A percentile compares a stretch with the other conserved stretches of the same genome.
Evolutionary conservation across 140 eudicot genomes (phyloP).

Genomic region (Flaveria floridana): DNA sequence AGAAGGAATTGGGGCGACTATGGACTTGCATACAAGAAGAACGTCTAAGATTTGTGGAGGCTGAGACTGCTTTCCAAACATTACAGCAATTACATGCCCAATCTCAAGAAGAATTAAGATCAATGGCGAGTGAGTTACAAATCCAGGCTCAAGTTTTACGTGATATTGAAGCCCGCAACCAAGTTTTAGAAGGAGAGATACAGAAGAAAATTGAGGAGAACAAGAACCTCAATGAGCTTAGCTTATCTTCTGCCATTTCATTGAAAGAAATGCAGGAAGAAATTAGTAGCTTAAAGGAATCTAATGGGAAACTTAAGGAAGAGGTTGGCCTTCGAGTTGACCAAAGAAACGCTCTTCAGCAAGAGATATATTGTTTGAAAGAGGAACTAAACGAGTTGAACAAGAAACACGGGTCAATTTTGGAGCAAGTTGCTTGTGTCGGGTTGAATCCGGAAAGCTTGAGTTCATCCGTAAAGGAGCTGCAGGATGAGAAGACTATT

Average conservation of each 20-base stretch:
- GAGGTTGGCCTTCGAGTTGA: slow-evolving; percentile 79
- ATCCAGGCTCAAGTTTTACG: slow-evolving; percentile 47
- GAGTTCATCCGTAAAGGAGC: slow-evolving; percentile 54
- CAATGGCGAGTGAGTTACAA: slow-evolving; percentile 66
- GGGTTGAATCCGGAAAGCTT: slow-evolving; percentile 60
- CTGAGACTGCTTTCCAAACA: slow-evolving; percentile 84
- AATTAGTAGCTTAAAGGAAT: slow-evolving; percentile 50
- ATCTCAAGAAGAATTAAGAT: slow-evolving; percentile 78
- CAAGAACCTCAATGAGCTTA: slow-evolving; percentile 53
- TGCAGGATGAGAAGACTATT: slow-evolving; percentile 55
- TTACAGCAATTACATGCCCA: slow-evolving; percentile 70
- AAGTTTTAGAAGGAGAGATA: slow-evolving; percentile 54
- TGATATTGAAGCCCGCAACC: slow-evolving; percentile 51
- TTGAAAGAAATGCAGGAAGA: slow-evolving; percentile 57
- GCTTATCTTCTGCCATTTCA: slow-evolving; percentile 51
- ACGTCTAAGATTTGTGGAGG: slow-evolving; percentile 79
- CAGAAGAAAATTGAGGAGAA: slow-evolving; percentile 63
- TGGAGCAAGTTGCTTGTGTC: slow-evolving; percentile 63
- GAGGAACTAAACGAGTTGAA: slow-evolving; percentile 68
- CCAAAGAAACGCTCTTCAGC: slow-evolving; percentile 90
- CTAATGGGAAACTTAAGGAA: slow-evolving; percentile 61
- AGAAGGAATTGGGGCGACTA: slow-evolving; percentile 81
- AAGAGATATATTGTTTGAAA: slow-evolving; percentile 76
- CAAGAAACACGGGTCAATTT: slow-evolving; percentile 41
- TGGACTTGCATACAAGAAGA: slow-evolving; percentile 93